phyloP scores from a whole-genome alignment of 2,329 filamentous ascomycete genomes.

The Penicillium griseofulvum region DNA sequence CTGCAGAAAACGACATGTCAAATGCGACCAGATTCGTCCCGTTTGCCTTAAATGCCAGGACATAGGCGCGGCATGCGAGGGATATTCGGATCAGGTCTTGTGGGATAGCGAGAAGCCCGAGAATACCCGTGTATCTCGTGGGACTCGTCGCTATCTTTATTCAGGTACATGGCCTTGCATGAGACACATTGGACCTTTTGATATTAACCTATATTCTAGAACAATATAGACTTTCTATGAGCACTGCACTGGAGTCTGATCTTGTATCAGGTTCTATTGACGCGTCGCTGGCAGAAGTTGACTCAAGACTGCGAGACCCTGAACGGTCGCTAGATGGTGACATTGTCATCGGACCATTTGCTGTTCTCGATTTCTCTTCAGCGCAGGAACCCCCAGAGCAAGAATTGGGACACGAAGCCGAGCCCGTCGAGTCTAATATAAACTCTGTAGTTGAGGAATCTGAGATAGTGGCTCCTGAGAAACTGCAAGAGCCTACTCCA shows the following conservation, averaged over 20 bases:
- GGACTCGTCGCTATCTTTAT: slow-evolving; percentile 32
- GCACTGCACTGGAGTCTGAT: slow-evolving; percentile 23
- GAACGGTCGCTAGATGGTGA: slow-evolving; percentile 14
- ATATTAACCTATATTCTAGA: slow-evolving; percentile 17
- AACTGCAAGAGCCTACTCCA: slow-evolving; percentile 11
- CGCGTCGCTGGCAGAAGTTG: slow-evolving; percentile 33
- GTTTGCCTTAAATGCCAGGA: slow-evolving; percentile 31
- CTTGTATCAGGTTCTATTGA: slow-evolving; percentile 33
- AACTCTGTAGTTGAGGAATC: neutral
- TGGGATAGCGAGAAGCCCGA: slow-evolving; percentile 22
- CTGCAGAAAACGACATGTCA: slow-evolving; percentile 37
- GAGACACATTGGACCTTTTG: too few species aligned
- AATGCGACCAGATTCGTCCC: slow-evolving; percentile 38
- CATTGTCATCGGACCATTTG: slow-evolving; percentile 32
- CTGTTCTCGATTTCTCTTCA: slow-evolving; percentile 27
- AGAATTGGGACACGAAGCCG: neutral
- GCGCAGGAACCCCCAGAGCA: neutral
- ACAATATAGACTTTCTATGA: slow-evolving; percentile 33
- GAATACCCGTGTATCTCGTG: slow-evolving; percentile 6
- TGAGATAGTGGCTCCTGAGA: slow-evolving; percentile 1
- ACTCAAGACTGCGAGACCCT: slow-evolving; percentile 26
- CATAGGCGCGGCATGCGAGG: slow-evolving; percentile 30
- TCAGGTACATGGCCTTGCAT: slow-evolving; percentile 22
- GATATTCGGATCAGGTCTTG: slow-evolving; percentile 30
- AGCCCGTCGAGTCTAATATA: neutral